Evolutionary conservation across 768 basidiomycete genomes (phyloP).

Genomic region (Tylopilus plumbeoviolaceoides): DNA sequence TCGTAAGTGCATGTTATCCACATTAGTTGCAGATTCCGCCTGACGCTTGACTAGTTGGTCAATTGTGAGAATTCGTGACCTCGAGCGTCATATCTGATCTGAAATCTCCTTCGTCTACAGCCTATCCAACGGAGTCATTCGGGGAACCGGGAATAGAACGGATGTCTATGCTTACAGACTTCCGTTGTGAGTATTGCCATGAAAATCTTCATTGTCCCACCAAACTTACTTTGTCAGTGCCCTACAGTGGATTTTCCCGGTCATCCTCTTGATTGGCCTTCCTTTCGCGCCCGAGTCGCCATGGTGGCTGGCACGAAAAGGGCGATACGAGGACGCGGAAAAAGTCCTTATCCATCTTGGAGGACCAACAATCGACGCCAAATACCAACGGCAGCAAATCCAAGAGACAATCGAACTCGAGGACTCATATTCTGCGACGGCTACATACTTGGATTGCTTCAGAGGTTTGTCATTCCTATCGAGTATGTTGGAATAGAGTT

Average conservation of each 20-base stretch:
- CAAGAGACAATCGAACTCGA: slow-evolving; percentile 30
- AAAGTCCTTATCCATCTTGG: slow-evolving; percentile 17
- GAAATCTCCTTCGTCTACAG: not conserved
- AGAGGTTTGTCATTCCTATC: slow-evolving; percentile 15
- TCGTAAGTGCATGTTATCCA: slow-evolving; percentile 8
- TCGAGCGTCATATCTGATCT: not conserved
- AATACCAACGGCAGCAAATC: slow-evolving; percentile 21
- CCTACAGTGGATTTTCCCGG: slow-evolving; percentile 33
- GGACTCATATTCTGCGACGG: slow-evolving; percentile 23
- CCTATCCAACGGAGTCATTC: slow-evolving; percentile 24
- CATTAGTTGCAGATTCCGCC: not conserved
- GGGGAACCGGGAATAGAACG: slow-evolving; percentile 21
- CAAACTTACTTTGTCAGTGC: slow-evolving; percentile 10
- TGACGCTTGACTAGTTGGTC: slow-evolving; percentile 15
- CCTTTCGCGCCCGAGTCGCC: slow-evolving; percentile 31
- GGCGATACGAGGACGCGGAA: slow-evolving; percentile 23
- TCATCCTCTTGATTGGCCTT: slow-evolving; percentile 29
- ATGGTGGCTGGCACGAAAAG: slow-evolving; percentile 34
- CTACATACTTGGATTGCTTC: slow-evolving; percentile 32
- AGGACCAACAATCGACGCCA: slow-evolving; percentile 23
- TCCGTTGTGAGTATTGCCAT: slow-evolving; percentile 19
- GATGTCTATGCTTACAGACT: slow-evolving; percentile 23
- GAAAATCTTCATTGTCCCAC: not conserved
- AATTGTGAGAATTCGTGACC: slow-evolving; percentile 13
- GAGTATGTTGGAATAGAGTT: no score